Percentiles rank a stretch among this genome's conserved stretches.
Evolutionary conservation across 148 eudicot genomes (phyloP).

Genomic region (Limonium bicolor): DNA sequence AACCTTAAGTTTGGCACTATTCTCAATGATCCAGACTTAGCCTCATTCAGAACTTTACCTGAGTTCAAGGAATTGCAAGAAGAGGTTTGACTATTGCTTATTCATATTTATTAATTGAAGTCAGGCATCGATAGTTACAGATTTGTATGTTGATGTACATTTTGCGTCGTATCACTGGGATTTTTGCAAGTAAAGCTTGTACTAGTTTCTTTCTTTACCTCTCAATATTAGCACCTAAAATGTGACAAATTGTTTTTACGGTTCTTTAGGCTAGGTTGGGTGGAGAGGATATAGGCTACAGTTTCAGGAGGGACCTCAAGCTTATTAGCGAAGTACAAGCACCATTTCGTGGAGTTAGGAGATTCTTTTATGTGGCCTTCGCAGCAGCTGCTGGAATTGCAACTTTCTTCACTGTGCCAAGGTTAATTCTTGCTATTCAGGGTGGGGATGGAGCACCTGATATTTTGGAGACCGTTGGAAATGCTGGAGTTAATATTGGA

Average conservation of each 20-base stretch:
- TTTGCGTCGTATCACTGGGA: no score
- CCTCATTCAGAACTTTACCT: slow-evolving; percentile 88
- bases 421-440: slow-evolving; percentile 50
- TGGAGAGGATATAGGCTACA: slow-evolving; percentile 87
- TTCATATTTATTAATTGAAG: no score
- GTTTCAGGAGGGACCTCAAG: slow-evolving; percentile 96
- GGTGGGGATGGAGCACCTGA: slow-evolving; percentile 88
- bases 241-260: not conserved
- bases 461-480: slow-evolving; percentile 53
- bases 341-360: slow-evolving; percentile 90
- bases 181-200: no score
- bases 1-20: slow-evolving; percentile 91
- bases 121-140: no score
- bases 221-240: not conserved
- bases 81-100: no score
- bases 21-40: slow-evolving; percentile 97
- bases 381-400: slow-evolving; percentile 96
- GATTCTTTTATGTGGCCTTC: slow-evolving; percentile 84
- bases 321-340: slow-evolving; percentile 99
- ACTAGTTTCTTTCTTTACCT: not conserved
- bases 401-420: slow-evolving; percentile 63
- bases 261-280: slow-evolving; percentile 67
- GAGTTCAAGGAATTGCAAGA: slow-evolving; percentile 96
- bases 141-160: no score
- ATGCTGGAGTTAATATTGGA: slow-evolving; percentile 72